These are phyloP conservation scores for Sugiyamaella sp. DNA, from an alignment of 1,139 yeast species.

Conservation along the genomic window DNA sequence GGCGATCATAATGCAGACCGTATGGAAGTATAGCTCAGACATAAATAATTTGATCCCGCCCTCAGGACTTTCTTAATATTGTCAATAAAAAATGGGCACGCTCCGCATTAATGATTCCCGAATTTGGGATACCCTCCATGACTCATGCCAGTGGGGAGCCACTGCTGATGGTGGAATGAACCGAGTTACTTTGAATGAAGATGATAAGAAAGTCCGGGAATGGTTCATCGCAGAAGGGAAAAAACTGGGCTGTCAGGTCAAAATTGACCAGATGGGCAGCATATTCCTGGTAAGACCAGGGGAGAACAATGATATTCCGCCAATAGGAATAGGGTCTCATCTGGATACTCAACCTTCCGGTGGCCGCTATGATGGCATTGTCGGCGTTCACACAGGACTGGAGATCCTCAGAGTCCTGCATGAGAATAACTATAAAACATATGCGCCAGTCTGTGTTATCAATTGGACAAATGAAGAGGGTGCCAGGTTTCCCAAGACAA, in stretches of 20 bases:
- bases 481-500: slow-evolving; percentile 68
- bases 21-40: no score
- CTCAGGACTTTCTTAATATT: no score
- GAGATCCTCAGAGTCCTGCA: slow-evolving; percentile 67
- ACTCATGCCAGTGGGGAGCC: slow-evolving; percentile 66
- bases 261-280: slow-evolving; percentile 66
- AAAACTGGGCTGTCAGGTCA: slow-evolving; percentile 58
- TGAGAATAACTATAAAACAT: slow-evolving; percentile 59
- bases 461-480: slow-evolving; percentile 84
- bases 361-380: slow-evolving; percentile 72
- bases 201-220: slow-evolving; percentile 66
- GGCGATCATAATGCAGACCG: background rate
- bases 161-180: slow-evolving; percentile 62
- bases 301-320: slow-evolving; percentile 48
- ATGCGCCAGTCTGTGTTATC: slow-evolving; percentile 64
- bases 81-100: slow-evolving; percentile 42
- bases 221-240: slow-evolving; percentile 63
- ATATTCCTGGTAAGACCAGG: slow-evolving; percentile 70
- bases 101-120: slow-evolving; percentile 42
- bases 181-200: slow-evolving; percentile 61
- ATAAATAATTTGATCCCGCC: no score
- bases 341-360: slow-evolving; percentile 82
- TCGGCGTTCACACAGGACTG: slow-evolving; percentile 67
- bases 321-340: slow-evolving; percentile 75
- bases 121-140: slow-evolving; percentile 59